A percentile compares a stretch with the other conserved stretches of the same genome.
These are phyloP conservation scores for Spirogloea muscicola DNA, from an alignment of 139 green algal genomes.

Conservation along the genomic window DNA sequence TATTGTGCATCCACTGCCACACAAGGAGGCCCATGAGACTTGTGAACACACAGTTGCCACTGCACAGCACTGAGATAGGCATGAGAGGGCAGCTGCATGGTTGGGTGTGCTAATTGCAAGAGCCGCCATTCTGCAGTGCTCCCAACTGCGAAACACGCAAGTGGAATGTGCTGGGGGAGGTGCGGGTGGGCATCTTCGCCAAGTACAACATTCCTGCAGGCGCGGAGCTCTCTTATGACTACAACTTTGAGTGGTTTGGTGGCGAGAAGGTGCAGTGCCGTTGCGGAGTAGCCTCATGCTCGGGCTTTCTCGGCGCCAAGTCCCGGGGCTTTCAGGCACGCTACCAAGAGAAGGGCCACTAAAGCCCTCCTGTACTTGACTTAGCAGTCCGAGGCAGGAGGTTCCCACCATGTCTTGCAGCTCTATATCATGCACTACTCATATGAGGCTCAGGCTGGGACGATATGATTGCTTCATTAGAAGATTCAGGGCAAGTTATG, in stretches of 20 bases:
- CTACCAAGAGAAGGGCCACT: no score
- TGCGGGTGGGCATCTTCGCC: constrained; percentile 91
- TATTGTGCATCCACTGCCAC: not conserved
- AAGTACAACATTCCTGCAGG: constrained; percentile 60
- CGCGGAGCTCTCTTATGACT: constrained; percentile 75
- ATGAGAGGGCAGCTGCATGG: not conserved
- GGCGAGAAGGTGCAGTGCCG: constrained; percentile 42
- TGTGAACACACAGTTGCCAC: not conserved
- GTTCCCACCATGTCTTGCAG: no score
- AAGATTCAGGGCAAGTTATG: no score
- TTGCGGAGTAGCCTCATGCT: constrained; percentile 32
- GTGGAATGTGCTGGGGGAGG: constrained; percentile 91
- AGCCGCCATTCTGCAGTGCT: constrained; percentile 47
- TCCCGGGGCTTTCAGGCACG: constrained; percentile 24
- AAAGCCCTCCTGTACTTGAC: no score
- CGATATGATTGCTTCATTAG: no score
- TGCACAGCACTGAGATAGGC: not conserved
- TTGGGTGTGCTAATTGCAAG: not conserved
- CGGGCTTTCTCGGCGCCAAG: constrained; percentile 45
- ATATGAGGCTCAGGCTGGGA: no score
- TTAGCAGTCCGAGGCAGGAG: no score
- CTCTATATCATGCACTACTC: no score
- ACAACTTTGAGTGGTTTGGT: constrained; percentile 47
- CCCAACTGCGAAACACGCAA: constrained; percentile 99
- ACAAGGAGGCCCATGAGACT: not conserved